Conservation (phyloP, 2,329 filamentous ascomycete genomes). For the Fusarium ramigenum region DNA sequence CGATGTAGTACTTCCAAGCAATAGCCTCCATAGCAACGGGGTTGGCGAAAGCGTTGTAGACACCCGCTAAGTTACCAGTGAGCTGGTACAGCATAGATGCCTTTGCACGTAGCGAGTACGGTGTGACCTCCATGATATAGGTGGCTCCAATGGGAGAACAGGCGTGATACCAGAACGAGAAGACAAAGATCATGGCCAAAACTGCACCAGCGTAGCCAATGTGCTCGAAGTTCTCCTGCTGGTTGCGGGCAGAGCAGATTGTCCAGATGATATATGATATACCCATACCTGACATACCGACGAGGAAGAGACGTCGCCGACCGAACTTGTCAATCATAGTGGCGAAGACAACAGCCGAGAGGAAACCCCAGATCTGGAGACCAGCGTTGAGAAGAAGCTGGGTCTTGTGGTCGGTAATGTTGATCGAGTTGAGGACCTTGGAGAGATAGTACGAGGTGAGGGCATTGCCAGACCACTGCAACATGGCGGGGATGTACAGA, state of each 20-base stretch:
- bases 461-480: conserved; percentile 45
- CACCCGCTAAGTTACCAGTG: conserved; percentile 40
- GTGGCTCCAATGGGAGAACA: conserved; percentile 54
- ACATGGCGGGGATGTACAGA: conserved; percentile 43
- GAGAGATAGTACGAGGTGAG: conserved; percentile 52
- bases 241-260: conserved; percentile 49
- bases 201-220: conserved; percentile 53
- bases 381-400: conserved; percentile 47
- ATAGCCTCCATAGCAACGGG: conserved; percentile 54
- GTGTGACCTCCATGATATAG: conserved; percentile 57
- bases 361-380: conserved; percentile 49
- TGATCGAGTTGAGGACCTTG: conserved; percentile 52
- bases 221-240: conserved; percentile 39
- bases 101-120: conserved; percentile 45
- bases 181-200: conserved; percentile 50
- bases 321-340: conserved; percentile 53
- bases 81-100: conserved; percentile 45
- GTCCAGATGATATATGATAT: conserved; percentile 52
- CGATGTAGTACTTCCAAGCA: conserved; percentile 56
- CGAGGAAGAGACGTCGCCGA: conserved; percentile 53
- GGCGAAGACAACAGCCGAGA: conserved; percentile 47
- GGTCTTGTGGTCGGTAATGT: conserved; percentile 47
- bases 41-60: conserved; percentile 55
- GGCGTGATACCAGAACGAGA: conserved; percentile 40
- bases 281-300: conserved; percentile 49